Base-by-base conservation (phyloP, 2,329 filamentous ascomycete genomes). In the Myriosclerotinia curreyana region DNA sequence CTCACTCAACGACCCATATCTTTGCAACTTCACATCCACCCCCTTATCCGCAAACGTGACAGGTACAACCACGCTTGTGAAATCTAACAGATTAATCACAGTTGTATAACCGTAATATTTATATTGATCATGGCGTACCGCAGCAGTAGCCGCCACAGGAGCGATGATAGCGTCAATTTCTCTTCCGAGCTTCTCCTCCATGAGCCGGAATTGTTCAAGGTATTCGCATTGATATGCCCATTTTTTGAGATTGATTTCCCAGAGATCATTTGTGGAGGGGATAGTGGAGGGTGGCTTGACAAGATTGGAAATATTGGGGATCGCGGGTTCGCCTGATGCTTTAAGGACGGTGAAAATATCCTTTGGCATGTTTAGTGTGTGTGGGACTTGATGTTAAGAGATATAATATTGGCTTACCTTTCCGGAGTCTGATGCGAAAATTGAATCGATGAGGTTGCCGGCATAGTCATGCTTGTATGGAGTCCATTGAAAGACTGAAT, bases 401-500 rank as follows among this genome's bases (percentile, higher is more conserved):
- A n/a, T 17, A 44, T 17, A 22, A 22, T 7, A 28, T 14, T 20
- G 17, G 3, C 55, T 42, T 51, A 64, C 62, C 22, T 65, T 60
- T 48, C 67, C 70, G 7, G 71, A 73, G 31, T 75, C 68, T 11
- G 68, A 65, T 12, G 69, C 65, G 50, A 74, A 75, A n/a, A 72
- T 69, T 44, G 68, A 63, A 40, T 65, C 64, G 25, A 73, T 67
- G 9, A 74, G 65, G 8, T 68, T 52, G 2, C 71, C 55, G 14
- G 74, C 74, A 40, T 71, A 73, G 17, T 65, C 62, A 65, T 77
- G 75, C 49, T 73, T 73, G 58, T 73, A 69, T 12, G 76, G 72
- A 34, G 69, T 70, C 74, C 73, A 75, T n/a, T 59, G n/a, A 1
- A 60, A 60, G n/a, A 84, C 77, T 73, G 78, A 81, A 69, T 88